Conservation (phyloP, 2,329 filamentous ascomycete genomes). For the Knoxdaviesia capensis region DNA sequence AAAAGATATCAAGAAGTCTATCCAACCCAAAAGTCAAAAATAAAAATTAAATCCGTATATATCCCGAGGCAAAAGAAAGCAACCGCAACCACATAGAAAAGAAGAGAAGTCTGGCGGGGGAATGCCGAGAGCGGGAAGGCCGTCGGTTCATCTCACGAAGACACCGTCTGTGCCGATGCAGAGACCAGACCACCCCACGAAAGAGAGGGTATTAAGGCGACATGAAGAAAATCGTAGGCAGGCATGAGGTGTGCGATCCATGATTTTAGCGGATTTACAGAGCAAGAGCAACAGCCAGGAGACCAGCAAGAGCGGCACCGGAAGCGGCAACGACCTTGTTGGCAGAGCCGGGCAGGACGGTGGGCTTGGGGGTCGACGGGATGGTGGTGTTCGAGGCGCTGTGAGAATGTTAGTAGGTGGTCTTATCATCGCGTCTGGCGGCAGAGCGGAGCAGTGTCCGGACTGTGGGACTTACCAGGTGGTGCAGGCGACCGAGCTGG, state of each 20-base stretch:
- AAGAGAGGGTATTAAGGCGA: too few relatives aligned
- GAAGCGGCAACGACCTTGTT: slow-evolving; percentile 35
- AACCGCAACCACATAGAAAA: too few relatives aligned
- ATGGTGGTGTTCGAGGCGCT: slow-evolving; percentile 9
- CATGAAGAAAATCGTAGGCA: slow-evolving; percentile 17
- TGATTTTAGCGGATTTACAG: slow-evolving; percentile 26
- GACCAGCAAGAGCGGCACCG: slow-evolving; percentile 37
- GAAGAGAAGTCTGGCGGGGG: too few relatives aligned
- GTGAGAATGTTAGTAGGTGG: slow-evolving; percentile 13
- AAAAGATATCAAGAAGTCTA: too few relatives aligned
- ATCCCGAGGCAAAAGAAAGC: too few relatives aligned
- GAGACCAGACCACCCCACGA: too few relatives aligned
- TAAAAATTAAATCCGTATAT: too few relatives aligned
- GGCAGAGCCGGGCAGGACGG: slow-evolving; percentile 23
- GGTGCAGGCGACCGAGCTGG: slow-evolving; percentile 30
- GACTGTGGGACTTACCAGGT: slow-evolving; percentile 22
- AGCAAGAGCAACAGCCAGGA: slow-evolving; percentile 30
- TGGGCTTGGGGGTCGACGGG: slow-evolving; percentile 11
- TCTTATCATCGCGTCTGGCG: slow-evolving; percentile 13
- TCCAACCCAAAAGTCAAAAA: too few relatives aligned
- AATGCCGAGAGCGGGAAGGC: too few relatives aligned
- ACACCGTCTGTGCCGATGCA: too few relatives aligned
- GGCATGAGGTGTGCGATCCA: slow-evolving; percentile 12
- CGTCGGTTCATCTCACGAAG: too few relatives aligned
- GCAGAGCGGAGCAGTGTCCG: slow-evolving; percentile 10